Conservation (phyloP, 163 green algal species). For the Volvox carteri region DNA sequence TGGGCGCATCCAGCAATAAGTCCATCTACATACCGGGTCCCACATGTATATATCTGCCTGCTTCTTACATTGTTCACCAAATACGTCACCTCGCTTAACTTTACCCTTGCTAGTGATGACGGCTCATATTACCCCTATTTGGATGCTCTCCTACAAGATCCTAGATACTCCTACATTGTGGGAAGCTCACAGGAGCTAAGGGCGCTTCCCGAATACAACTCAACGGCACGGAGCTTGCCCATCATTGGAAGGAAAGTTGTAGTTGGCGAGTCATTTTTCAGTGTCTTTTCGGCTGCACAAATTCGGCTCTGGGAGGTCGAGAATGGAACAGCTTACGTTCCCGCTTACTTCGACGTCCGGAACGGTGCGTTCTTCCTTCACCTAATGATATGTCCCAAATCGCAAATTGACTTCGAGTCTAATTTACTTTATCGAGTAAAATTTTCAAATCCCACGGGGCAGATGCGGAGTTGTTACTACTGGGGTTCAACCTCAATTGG, state of each 20-base stretch:
- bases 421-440: background rate
- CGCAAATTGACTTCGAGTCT: background rate
- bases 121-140: conserved; percentile 35
- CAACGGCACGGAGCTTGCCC: background rate
- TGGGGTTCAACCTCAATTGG: conserved; percentile 26
- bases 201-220: background rate
- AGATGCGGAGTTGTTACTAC: conserved; percentile 24
- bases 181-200: background rate
- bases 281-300: conserved; percentile 7
- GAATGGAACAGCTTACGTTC: background rate
- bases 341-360: conserved; percentile 32
- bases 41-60: background rate
- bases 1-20: background rate
- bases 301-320: conserved; percentile 12
- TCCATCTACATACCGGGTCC: background rate
- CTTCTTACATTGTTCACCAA: background rate
- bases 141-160: background rate
- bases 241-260: background rate
- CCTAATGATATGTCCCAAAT: background rate
- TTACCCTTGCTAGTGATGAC: conserved; percentile 20
- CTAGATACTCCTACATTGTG: background rate
- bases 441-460: background rate
- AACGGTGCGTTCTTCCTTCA: background rate
- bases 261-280: conserved; percentile 23
- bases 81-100: background rate